Base-by-base conservation (phyloP, 2,329 filamentous ascomycete species). In the Ophiostoma triangulosporum region DNA sequence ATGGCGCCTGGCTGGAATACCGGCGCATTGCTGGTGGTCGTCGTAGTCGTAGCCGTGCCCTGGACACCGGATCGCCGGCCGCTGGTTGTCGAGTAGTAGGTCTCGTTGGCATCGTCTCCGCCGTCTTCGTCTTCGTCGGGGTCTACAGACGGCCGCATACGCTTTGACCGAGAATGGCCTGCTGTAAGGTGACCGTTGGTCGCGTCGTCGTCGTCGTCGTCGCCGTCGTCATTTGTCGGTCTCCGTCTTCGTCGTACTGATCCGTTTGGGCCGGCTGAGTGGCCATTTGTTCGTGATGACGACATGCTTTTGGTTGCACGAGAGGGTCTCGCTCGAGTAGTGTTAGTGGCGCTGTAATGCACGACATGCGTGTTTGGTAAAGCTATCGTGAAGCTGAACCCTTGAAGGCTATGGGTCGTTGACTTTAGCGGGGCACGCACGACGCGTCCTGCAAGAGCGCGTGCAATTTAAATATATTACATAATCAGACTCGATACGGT, bases 1-100 rank as follows among this genome's bases (percentile, higher is more conserved):
- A 98, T 94, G 9, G 93, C 84, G 11, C 93, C 93, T 3, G 89
- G 82, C 58, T 86, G 77, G 57, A 76, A 80, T 9, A 68, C 65
- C 48, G 61, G 57, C 46, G 24, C 38, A 12, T 58, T 58, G 29
- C 57, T 35, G 32, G 5, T 29, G 20, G 26, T 56, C 24, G 27
- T 29, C 36, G 17, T 6, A 24, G 4, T 29, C 27, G n/a, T 15
- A 17, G 7, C 50, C 33, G 53, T 53, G 32, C n/a, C 54, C 45
- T 60, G 60, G 7, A 54, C 60, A 33, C 62, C 57, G 14, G 61
- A 59, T 60, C 56, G 22, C 53, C 59, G 32, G 45, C 70, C 51
- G 57, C 58, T 38, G 54, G 38, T 48, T 6, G 54, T 35, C 15
- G 57, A 55, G 40, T 60, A 56, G 54, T 59, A 64, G 32, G 56